Base-by-base conservation (phyloP, 208 protist genomes). In the Acanthamoeba castellanii region DNA sequence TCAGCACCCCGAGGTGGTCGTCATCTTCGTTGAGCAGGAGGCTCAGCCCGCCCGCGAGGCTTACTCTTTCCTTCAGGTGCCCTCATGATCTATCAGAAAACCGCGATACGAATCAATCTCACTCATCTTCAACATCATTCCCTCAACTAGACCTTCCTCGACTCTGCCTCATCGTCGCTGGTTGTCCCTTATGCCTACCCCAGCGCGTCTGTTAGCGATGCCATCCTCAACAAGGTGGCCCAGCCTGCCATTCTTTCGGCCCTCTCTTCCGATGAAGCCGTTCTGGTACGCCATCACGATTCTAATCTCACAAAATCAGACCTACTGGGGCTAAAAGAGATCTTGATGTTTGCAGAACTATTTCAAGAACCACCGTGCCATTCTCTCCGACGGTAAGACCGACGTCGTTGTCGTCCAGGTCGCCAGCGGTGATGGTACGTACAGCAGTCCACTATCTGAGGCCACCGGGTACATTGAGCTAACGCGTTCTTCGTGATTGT, bases 11-110 rank as follows among this genome's bases (percentile, higher is more conserved):
- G 72, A 81, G 37, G 72, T 81, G 8, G 42, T 81, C 27, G 72
- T 81, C 5, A 81, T 81, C 37, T 81, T 81, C 37, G 72, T 81
- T 81, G 72, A 81, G 37, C 34, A 81, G 72, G 72, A 81, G 72
- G 37, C 72, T 30, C 72, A 81, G 72, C 72, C 72, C 72, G 20
- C 72, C 22, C 72, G 72, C 22, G 72, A 81, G 18, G 72, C 72
- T 16, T 81, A 81, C 72, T 81, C 72, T 81, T 81, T 81, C 72
- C 72, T 81, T n/a, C 22, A 81, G 72, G 72, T 81, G 25, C 20
- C 20, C 22, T 50, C 42, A 27, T 66, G 0, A 27, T 66, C 9
- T 13, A 27, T 22, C 59, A 27, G 22, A 66, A 66, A 27, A 47
- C 42, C 42, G 42, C 0, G 6, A 47, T 47, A 47, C 6, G 25